phyloP scores from a whole-genome alignment of 140 eudicot species.

The Anethum foeniculum region DNA sequence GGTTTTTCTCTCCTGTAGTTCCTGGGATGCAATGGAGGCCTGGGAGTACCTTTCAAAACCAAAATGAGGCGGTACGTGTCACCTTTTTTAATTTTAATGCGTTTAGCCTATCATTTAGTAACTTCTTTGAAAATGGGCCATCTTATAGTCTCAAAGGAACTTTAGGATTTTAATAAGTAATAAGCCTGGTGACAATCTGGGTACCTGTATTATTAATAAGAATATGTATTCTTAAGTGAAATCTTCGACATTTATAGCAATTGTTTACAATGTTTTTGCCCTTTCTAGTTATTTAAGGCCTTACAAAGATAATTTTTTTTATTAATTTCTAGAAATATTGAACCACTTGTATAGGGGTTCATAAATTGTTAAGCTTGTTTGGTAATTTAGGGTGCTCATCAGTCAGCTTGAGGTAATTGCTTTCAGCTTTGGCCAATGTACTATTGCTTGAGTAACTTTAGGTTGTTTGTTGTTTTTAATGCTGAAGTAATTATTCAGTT shows the following conservation, averaged over 20 bases:
- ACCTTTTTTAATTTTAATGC: neutral
- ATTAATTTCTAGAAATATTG: neutral
- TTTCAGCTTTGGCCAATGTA: neutral
- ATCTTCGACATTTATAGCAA: neutral
- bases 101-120: neutral
- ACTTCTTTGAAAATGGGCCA: neutral
- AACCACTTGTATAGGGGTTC: neutral
- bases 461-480: neutral
- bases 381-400: neutral
- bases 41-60: slow-evolving; percentile 85
- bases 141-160: neutral
- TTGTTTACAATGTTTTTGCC: neutral
- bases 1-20: slow-evolving; percentile 58
- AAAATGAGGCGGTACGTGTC: slow-evolving; percentile 66
- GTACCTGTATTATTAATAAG: neutral
- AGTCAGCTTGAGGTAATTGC: neutral
- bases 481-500: neutral
- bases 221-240: neutral
- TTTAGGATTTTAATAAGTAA: neutral
- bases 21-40: slow-evolving; percentile 98
- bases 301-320: neutral
- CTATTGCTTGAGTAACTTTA: neutral
- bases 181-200: neutral
- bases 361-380: neutral
- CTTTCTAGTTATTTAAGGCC: neutral